Base-by-base conservation (phyloP, 2,329 filamentous ascomycete genomes). In the Fusarium gaditjirri region DNA sequence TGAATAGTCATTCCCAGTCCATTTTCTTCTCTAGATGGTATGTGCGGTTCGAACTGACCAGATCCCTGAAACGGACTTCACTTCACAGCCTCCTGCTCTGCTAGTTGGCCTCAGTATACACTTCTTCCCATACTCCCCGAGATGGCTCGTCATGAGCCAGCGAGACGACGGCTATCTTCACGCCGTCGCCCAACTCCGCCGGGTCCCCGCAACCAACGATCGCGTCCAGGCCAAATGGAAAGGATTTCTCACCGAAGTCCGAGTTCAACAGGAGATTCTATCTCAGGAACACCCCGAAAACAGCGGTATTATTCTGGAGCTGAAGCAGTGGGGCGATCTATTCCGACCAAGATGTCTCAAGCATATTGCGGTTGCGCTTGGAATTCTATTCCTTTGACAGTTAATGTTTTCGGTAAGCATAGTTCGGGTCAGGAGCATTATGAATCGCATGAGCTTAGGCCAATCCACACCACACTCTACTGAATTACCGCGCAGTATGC, bases 171-270 rank as follows among this genome's bases (percentile, higher is more conserved):
- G 85, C 27, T 78, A 80, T 12, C 73, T 86, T 2, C 41, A 77
- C 9, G 76, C 78, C 1, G 77, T 86, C 2, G 76, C 74, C 3
- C 80, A 80, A 49, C 77, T 86, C 6, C 81, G 84, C 4, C 76
- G 80, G 12, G 79, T 87, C 2, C 83, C 85, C 0, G 63, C 74
- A 1, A 80, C 76, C 5, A 85, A 88, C 49, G 68, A 77, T 6
- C 78, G 84, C n/a, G 81, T 88, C 0, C 80, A 84, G 25, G 74
- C 81, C 25, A 86, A 88, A 65, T 86, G 82, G 81, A 81, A 82
- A 52, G 86, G 84, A 13, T 88, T 88, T 57, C 78, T 84, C 2
- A 82, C 84, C 2, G 86, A 88, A 62, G 84, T 85, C 3, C 77
- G 81, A 12, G 83, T 87, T 66, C 83, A 86, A 50, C 74, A 83